phyloP scores from a whole-genome alignment of 2,329 filamentous ascomycete genomes.

The Clarireedia homoeocarpa region DNA sequence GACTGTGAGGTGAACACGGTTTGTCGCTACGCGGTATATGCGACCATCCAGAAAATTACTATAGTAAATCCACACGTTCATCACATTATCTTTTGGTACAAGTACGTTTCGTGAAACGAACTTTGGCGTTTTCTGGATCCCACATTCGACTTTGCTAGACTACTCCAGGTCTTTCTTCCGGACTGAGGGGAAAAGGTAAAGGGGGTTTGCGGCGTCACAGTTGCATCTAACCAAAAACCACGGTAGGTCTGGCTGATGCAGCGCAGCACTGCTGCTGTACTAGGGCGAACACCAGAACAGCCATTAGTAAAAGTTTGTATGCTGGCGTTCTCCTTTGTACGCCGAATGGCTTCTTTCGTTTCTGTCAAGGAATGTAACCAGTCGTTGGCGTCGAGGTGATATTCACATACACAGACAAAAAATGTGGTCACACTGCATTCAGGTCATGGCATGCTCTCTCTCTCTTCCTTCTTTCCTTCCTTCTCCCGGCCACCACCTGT shows the following conservation, averaged over 20 bases:
- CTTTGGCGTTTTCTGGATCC: neutral
- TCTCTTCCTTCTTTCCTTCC: neutral
- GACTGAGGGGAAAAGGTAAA: constrained; percentile 5
- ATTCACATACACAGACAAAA: neutral
- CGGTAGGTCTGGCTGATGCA: neutral
- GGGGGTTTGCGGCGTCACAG: constrained; percentile 9
- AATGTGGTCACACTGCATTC: constrained; percentile 3
- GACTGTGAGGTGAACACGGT: too few species aligned
- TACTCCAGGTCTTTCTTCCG: constrained; percentile 8
- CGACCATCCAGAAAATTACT: constrained; percentile 1
- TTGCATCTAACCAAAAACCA: neutral
- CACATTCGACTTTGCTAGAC: neutral
- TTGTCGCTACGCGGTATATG: neutral
- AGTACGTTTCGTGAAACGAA: neutral
- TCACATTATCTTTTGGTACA: neutral
- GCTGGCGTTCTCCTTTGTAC: neutral
- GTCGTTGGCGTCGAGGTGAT: neutral
- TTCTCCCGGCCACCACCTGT: constrained; percentile 17
- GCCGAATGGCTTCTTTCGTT: neutral
- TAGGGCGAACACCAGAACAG: too few species aligned
- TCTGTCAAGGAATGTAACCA: neutral
- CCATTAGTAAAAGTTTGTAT: too few species aligned
- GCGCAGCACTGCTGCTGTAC: neutral
- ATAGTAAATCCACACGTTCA: neutral
- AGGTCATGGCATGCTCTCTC: constrained; percentile 6